Conservation (phyloP, 2,329 filamentous ascomycete genomes). For the Pseudogymnoascus sp. region DNA sequence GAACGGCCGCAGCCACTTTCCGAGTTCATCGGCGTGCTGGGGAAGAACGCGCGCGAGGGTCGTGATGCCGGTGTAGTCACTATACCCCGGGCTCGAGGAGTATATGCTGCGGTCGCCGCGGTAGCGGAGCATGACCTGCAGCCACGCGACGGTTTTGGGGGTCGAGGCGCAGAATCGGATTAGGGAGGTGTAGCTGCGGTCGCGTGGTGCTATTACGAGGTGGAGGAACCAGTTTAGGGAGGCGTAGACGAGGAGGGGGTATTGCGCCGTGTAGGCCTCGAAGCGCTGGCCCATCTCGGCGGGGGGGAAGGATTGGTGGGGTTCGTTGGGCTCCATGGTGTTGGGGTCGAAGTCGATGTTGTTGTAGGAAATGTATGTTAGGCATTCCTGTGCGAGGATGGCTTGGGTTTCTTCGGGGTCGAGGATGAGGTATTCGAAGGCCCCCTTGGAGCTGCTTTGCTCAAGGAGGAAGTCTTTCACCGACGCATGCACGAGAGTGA, state of each 20-base stretch:
- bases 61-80: background rate
- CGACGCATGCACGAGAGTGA: background rate
- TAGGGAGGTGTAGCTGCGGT: background rate
- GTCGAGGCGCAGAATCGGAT: background rate
- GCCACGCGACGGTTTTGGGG: background rate
- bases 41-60: background rate
- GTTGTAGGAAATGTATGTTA: background rate
- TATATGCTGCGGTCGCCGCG: background rate
- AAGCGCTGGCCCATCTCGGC: background rate
- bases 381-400: background rate
- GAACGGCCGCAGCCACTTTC: background rate
- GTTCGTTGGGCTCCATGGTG: background rate
- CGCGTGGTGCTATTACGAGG: background rate
- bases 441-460: background rate
- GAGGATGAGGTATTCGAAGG: background rate
- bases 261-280: background rate
- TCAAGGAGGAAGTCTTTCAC: background rate
- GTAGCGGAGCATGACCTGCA: background rate
- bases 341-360: background rate
- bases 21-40: background rate
- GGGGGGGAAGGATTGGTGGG: background rate
- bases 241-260: conserved; percentile 1
- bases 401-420: background rate
- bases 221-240: conserved; percentile 2
- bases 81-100: background rate